Evolutionary conservation across 2,329 filamentous ascomycete genomes (phyloP).

Genomic region (Cercospora sojina): DNA sequence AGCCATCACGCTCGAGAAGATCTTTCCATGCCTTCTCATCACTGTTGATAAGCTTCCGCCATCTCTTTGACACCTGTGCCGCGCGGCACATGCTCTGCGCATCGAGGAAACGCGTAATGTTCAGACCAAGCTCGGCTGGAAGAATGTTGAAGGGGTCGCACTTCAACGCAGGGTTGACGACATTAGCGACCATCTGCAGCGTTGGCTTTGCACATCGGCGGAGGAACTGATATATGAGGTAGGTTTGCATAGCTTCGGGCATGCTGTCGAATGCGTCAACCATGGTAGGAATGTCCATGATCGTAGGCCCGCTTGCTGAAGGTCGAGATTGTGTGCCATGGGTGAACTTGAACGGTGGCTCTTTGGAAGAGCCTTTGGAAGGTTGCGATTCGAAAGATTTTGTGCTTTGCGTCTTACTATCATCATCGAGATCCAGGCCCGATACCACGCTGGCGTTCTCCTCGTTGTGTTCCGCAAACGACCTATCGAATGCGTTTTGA

Average conservation of each 20-base stretch:
- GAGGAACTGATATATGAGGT: conserved; percentile 95
- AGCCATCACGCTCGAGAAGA: conserved; percentile 81
- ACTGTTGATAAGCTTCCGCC: conserved; percentile 85
- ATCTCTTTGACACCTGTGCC: conserved; percentile 90
- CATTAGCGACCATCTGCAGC: conserved; percentile 81
- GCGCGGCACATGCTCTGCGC: conserved; percentile 82
- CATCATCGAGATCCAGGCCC: conserved; percentile 37
- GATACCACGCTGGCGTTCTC: conserved; percentile 37
- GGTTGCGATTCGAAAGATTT: conserved; percentile 31
- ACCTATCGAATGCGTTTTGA: conserved; percentile 37
- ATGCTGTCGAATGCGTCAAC: conserved; percentile 88
- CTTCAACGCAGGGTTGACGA: conserved; percentile 90
- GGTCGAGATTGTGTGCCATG: conserved; percentile 13
- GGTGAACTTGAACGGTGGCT: conserved; percentile 21
- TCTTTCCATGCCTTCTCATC: conserved; percentile 97
- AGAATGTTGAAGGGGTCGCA: conserved; percentile 86
- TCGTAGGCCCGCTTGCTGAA: conserved; percentile 31
- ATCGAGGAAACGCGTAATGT: conserved; percentile 84
- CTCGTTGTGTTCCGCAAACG: conserved; percentile 36
- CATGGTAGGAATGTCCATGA: conserved; percentile 82
- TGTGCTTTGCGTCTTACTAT: conserved; percentile 28
- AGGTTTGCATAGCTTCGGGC: conserved; percentile 87
- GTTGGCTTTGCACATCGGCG: conserved; percentile 84
- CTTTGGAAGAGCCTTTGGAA: conserved; percentile 12
- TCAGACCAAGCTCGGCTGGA: conserved; percentile 80